Evolutionary conservation across 768 basidiomycete genomes (phyloP).

Genomic region (Calocera viscosa): DNA sequence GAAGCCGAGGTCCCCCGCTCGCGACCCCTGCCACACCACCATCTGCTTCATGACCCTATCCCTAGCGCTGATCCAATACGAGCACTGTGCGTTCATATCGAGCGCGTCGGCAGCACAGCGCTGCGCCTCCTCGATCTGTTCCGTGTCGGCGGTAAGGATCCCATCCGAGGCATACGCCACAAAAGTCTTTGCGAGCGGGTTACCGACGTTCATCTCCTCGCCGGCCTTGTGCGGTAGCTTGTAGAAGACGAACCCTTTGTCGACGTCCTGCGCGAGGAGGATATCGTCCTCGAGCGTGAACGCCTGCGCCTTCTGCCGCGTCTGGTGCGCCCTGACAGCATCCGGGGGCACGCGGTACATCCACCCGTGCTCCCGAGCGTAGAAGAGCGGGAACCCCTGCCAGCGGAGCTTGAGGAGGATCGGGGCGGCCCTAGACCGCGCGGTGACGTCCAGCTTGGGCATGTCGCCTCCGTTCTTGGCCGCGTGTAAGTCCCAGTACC

Average conservation of each 20-base stretch:
- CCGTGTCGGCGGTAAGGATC: conserved; percentile 41
- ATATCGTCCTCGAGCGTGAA: conserved; percentile 58
- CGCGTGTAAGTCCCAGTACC: conserved; percentile 75
- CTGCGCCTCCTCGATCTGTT: conserved; percentile 14
- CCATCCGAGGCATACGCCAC: conserved; percentile 80
- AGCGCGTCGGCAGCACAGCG: conserved; percentile 72
- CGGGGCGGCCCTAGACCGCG: conserved; percentile 69
- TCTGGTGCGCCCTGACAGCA: conserved; percentile 28
- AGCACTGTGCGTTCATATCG: conserved; percentile 86
- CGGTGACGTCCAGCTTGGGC: conserved; percentile 74
- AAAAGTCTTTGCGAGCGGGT: conserved; percentile 77
- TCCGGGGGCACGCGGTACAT: conserved; percentile 57
- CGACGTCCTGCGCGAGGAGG: conserved; percentile 36
- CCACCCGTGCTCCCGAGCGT: conserved; percentile 86
- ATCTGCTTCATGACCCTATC: conserved; percentile 87
- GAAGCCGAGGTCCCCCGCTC: conserved; percentile 42
- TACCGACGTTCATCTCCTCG: conserved; percentile 89
- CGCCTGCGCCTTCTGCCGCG: conserved; percentile 35
- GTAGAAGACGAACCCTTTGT: conserved; percentile 56
- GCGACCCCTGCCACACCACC: conserved; percentile 64
- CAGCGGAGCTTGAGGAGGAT: conserved; percentile 77
- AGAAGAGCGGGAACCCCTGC: conserved; percentile 72
- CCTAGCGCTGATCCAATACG: conserved; percentile 92
- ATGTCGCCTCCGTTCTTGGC: conserved; percentile 29
- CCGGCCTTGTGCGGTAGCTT: conserved; percentile 96